Evolutionary conservation across 164 flowering plant species (phyloP).

Genomic region (Piper betle): DNA sequence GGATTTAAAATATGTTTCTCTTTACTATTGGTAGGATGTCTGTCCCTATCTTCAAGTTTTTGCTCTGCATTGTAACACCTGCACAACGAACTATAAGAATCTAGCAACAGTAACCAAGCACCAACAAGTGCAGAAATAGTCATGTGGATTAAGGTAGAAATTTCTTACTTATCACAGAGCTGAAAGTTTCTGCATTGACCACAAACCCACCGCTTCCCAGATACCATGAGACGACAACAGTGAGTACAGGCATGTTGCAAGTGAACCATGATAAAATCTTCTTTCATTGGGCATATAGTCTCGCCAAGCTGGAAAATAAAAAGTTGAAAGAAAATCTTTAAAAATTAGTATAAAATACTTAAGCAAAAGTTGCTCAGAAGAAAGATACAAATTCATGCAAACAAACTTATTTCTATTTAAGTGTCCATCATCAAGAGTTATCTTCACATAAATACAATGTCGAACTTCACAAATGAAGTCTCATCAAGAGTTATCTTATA

Average conservation of each 20-base stretch:
- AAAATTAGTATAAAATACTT: neutral
- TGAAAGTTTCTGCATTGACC: constrained; percentile 77
- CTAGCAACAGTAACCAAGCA: neutral
- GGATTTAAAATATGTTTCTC: constrained; percentile 56
- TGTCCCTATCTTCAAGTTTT: constrained; percentile 71
- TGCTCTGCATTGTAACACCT: constrained; percentile 81
- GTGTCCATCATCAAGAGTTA: too few relatives aligned
- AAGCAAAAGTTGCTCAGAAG: neutral
- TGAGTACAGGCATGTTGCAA: constrained; percentile 82
- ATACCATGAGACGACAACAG: constrained; percentile 75
- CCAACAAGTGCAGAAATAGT: neutral
- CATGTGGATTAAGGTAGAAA: neutral
- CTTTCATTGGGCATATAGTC: constrained; percentile 89
- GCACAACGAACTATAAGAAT: neutral
- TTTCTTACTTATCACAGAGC: constrained; percentile 81
- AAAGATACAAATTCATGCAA: too few relatives aligned
- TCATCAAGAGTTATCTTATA: too few relatives aligned
- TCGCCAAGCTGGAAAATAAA: constrained; percentile 68
- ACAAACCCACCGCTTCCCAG: constrained; percentile 90
- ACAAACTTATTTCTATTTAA: too few relatives aligned
- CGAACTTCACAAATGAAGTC: too few relatives aligned
- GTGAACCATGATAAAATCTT: constrained; percentile 98
- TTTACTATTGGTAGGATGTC: constrained; percentile 71
- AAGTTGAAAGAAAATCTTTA: neutral
- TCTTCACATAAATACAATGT: too few relatives aligned